Conservation (phyloP, 441 rosid genomes). For the Viola pubescens region DNA sequence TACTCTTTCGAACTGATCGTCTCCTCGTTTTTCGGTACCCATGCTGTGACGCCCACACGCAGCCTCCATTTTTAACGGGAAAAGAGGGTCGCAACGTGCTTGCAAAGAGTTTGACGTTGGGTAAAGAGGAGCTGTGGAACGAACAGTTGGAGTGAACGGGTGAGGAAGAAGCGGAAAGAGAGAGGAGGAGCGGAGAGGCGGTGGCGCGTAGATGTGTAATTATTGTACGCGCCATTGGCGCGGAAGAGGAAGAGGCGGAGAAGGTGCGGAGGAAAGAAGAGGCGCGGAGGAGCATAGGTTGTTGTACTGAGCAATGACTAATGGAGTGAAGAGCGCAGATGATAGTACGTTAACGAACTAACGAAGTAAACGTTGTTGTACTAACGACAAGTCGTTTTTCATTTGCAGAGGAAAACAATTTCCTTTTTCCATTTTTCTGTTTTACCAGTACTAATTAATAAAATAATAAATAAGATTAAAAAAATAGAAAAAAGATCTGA, state of each 20-base stretch:
- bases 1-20: slow-evolving; percentile 35
- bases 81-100: slow-evolving; percentile 25
- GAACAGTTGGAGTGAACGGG: not conserved
- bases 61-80: slow-evolving; percentile 13
- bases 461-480: no score
- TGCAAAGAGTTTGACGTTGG: slow-evolving; percentile 15
- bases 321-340: not conserved
- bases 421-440: no score
- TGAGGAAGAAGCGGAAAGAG: not conserved
- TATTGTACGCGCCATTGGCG: slow-evolving; percentile 37
- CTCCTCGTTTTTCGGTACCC: slow-evolving; percentile 55
- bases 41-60: slow-evolving; percentile 40
- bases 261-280: slow-evolving; percentile 29
- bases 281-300: slow-evolving; percentile 26
- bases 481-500: no score
- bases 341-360: not conserved
- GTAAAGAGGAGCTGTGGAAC: not conserved
- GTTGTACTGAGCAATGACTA: no score
- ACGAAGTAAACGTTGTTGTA: not conserved
- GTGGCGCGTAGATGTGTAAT: slow-evolving; percentile 28
- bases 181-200: slow-evolving; percentile 16
- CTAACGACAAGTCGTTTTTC: no score
- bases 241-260: slow-evolving; percentile 15
- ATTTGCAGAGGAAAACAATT: no score
- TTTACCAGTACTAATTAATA: no score